Evolutionary conservation across 768 basidiomycete species (phyloP), one percentile per base, ranked within the genome.

Genomic region (Amanita polypyramis): DNA sequence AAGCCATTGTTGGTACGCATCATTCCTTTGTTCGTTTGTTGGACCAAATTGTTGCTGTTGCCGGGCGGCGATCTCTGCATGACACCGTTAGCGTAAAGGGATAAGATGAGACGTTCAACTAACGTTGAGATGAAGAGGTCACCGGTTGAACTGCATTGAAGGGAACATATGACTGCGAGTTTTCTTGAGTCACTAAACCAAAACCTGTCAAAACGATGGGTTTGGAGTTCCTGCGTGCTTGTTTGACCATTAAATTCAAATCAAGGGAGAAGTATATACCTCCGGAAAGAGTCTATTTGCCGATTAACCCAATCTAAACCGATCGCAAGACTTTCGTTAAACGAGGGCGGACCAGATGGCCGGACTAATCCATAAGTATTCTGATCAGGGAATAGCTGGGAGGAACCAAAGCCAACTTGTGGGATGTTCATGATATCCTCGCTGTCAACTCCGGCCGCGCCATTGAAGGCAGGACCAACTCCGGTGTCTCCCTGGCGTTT

Each of bases 341-440:
- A 78, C 8, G 71, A 53, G 36, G 74, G 62, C 43, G 77, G 59
- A 51, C 64, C 69, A 12, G 76, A 72, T 57, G 80, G 77, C 21
- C 60, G 55, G 15, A 27, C 9, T 19, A 68, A 49, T 25, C 64
- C 73, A 54, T 82, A 83, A 32, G 61, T 58, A 51, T 76, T 70
- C 58, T 85, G 83, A 56, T 85, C 80, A 15, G 83, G 82, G 71
- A 84, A 83, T 20, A 82, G 53, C 49, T 76, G 79, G 69, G 81
- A 81, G 14, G 76, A 68, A 27, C 70, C 64, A 54, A 80, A 82
- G 5, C 70, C 74, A 51, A 85, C 75, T 9, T 72, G 34, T 0
- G 76, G 76, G 49, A 79, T 78, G 52, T 62, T 75, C 47, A 70
- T 51, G 43, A 85, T 79, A 51, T 84, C 82, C 54, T 80, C 75